Conservation (phyloP, 129 eudicot species). For the Rutidosis leptorrhynchoides region DNA sequence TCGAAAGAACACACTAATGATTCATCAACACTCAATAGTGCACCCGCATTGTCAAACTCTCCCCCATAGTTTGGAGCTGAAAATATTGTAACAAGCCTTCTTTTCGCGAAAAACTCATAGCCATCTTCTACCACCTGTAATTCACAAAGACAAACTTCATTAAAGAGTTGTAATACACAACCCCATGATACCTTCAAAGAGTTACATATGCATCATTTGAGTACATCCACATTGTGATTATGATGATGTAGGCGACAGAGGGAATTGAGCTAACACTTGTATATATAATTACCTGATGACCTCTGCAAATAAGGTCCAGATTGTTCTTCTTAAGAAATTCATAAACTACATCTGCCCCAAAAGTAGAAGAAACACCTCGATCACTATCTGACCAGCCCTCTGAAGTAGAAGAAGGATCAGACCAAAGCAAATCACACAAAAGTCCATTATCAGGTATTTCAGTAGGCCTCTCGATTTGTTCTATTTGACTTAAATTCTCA, state of each 20-base stretch:
- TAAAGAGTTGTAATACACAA: neutral
- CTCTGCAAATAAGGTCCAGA: slow-evolving; percentile 80
- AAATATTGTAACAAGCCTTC: slow-evolving; percentile 71
- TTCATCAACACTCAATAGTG: slow-evolving; percentile 68
- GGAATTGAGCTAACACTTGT: too few relatives aligned
- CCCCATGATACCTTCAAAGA: slow-evolving; percentile 1
- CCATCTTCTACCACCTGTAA: slow-evolving; percentile 88
- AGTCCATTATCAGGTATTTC: slow-evolving; percentile 74
- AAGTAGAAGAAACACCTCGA: slow-evolving; percentile 74
- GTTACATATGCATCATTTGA: neutral
- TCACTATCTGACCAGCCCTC: slow-evolving; percentile 81
- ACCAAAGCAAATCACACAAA: slow-evolving; percentile 77
- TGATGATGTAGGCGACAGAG: too few relatives aligned
- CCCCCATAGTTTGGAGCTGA: slow-evolving; percentile 95
- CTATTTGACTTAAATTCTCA: slow-evolving; percentile 51
- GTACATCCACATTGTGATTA: neutral
- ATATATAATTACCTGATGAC: slow-evolving; percentile 77
- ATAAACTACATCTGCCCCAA: slow-evolving; percentile 67
- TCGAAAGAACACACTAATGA: slow-evolving; percentile 71
- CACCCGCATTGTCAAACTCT: slow-evolving; percentile 87
- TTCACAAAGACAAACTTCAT: slow-evolving; percentile 1
- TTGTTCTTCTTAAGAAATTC: slow-evolving; percentile 63
- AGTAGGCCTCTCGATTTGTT: slow-evolving; percentile 58
- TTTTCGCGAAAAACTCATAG: slow-evolving; percentile 75
- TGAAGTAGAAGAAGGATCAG: slow-evolving; percentile 57